phyloP scores from a whole-genome alignment of 495 filamentous ascomycete genomes.

The Endocarpon pusillum region DNA sequence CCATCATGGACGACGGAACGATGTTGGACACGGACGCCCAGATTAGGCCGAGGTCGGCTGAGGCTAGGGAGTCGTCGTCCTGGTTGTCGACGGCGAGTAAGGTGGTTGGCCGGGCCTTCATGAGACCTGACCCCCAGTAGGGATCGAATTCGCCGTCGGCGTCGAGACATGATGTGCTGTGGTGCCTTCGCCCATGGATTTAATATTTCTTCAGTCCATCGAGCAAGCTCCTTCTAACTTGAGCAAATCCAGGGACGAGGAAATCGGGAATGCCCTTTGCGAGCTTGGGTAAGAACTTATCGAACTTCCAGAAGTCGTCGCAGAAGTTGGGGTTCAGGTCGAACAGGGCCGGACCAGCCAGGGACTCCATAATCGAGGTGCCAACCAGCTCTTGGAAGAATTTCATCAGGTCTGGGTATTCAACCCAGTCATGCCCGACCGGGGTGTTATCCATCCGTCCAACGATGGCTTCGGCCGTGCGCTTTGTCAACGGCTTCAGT shows the following conservation, averaged over 20 bases:
- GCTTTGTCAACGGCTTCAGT: slow-evolving; percentile 10
- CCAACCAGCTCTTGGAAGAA: slow-evolving; percentile 11
- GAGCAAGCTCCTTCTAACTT: slow-evolving; percentile 10
- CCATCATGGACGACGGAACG: slow-evolving; percentile 1
- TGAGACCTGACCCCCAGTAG: slow-evolving; percentile 17
- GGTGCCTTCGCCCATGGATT: slow-evolving; percentile 13
- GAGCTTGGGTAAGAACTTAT: slow-evolving; percentile 12
- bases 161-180: slow-evolving; percentile 3
- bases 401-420: slow-evolving; percentile 13
- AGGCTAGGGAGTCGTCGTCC: slow-evolving; percentile 14
- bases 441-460: slow-evolving; percentile 8
- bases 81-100: slow-evolving; percentile 15
- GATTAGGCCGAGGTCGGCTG: slow-evolving; percentile 13
- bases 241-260: slow-evolving; percentile 12
- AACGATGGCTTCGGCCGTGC: slow-evolving; percentile 9
- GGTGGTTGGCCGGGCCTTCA: slow-evolving; percentile 14
- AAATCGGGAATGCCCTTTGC: slow-evolving; percentile 11
- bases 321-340: slow-evolving; percentile 12
- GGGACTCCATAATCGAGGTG: slow-evolving; percentile 10
- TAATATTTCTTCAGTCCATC: slow-evolving; percentile 14
- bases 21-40: slow-evolving; percentile 10
- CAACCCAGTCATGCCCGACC: slow-evolving; percentile 6
- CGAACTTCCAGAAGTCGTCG: slow-evolving; percentile 16
- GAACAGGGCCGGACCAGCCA: slow-evolving; percentile 16
- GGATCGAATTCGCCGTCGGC: slow-evolving; percentile 14